Percentiles rank a stretch among this genome's conserved stretches.
These are phyloP conservation scores for Peronospora destructor DNA, from an alignment of 352 stramenopile genomes.

Conservation along the genomic window DNA sequence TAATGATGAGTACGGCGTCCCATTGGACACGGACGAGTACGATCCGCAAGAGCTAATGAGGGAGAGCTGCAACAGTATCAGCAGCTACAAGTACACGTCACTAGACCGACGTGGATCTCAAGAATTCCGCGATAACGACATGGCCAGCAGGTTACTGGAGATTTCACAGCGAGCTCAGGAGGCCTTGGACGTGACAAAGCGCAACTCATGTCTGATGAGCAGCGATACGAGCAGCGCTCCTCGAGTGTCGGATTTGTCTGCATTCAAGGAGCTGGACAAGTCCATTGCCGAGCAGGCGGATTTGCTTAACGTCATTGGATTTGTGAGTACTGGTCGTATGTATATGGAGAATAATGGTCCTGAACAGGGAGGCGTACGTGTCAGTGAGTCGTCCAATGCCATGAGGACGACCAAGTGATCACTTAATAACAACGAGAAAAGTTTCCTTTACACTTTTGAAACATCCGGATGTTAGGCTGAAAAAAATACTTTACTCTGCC, in stretches of 20 bases:
- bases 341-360: conserved; percentile 62
- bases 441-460: background rate
- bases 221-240: conserved; percentile 65
- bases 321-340: conserved; percentile 64
- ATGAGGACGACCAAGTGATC: conserved; percentile 38
- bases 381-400: conserved; percentile 49
- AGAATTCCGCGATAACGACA: conserved; percentile 39
- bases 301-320: conserved; percentile 66
- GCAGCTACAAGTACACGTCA: conserved; percentile 22
- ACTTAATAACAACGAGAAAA: background rate
- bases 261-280: conserved; percentile 63
- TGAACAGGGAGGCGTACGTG: conserved; percentile 48
- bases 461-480: background rate
- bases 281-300: conserved; percentile 70
- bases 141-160: conserved; percentile 50
- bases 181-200: conserved; percentile 52
- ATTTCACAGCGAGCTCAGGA: conserved; percentile 62
- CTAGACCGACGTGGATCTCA: conserved; percentile 34
- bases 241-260: conserved; percentile 49
- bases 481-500: background rate
- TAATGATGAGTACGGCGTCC: conserved; percentile 34
- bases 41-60: conserved; percentile 12
- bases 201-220: conserved; percentile 74
- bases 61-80: conserved; percentile 24
- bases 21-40: conserved; percentile 35